phyloP scores from a whole-genome alignment of 1,139 yeast genomes.

The Scheffersomyces quercinus region DNA sequence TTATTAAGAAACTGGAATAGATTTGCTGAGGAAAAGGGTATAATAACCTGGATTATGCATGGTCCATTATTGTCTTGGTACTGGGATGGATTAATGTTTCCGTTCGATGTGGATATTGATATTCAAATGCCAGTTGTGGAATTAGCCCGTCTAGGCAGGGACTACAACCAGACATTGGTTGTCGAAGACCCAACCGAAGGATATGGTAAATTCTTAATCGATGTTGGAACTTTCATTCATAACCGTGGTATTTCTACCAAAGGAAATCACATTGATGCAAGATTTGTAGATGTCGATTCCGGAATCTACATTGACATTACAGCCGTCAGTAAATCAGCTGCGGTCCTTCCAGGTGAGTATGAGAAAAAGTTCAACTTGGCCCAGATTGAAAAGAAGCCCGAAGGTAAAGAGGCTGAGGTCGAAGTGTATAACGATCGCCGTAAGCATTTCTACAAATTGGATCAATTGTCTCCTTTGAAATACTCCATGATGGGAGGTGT shows the following conservation, averaged over 20 bases:
- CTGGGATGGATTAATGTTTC: slow-evolving; percentile 24
- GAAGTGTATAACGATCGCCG: slow-evolving; percentile 24
- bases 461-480: slow-evolving; percentile 23
- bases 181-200: slow-evolving; percentile 27
- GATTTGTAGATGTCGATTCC: slow-evolving; percentile 28
- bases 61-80: slow-evolving; percentile 24
- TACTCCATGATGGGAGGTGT: slow-evolving; percentile 20
- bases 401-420: slow-evolving; percentile 11
- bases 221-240: slow-evolving; percentile 26
- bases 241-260: slow-evolving; percentile 21
- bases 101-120: slow-evolving; percentile 21
- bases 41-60: slow-evolving; percentile 25
- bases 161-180: slow-evolving; percentile 21
- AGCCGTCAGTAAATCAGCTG: slow-evolving; percentile 19
- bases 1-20: slow-evolving; percentile 35
- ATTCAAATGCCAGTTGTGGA: slow-evolving; percentile 23
- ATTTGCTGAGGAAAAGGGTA: slow-evolving; percentile 37
- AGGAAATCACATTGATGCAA: slow-evolving; percentile 27
- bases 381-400: slow-evolving; percentile 12
- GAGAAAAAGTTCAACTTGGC: slow-evolving; percentile 5
- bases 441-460: slow-evolving; percentile 22
- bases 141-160: slow-evolving; percentile 13
- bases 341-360: slow-evolving; percentile 11
- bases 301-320: slow-evolving; percentile 30
- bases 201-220: slow-evolving; percentile 26